These are phyloP conservation scores for Leccinum incarnatum DNA, from an alignment of 768 basidiomycete genomes.

Conservation along the genomic window DNA sequence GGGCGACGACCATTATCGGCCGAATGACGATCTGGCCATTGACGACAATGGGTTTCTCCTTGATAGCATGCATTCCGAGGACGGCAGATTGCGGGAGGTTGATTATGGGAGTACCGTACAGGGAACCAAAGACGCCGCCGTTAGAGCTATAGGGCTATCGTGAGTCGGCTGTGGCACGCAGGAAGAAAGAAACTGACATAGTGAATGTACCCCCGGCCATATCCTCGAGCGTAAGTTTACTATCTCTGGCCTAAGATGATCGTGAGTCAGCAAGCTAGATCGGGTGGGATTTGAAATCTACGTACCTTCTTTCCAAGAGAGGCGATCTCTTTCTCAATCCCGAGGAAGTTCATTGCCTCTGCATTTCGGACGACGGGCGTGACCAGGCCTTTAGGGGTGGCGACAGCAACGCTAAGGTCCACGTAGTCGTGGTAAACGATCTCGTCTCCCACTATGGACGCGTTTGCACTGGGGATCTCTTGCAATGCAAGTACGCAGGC, in stretches of 20 bases:
- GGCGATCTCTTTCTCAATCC: conserved; percentile 92
- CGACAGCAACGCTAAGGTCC: conserved; percentile 93
- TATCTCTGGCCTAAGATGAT: conserved; percentile 67
- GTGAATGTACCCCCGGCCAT: conserved; percentile 99
- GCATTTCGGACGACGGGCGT: conserved; percentile 94
- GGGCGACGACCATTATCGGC: conserved; percentile 92
- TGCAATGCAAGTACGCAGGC: conserved; percentile 80
- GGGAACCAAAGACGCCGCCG: conserved; percentile 95
- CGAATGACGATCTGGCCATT: conserved; percentile 95
- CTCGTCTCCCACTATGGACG: conserved; percentile 90
- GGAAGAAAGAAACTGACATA: conserved; percentile 56
- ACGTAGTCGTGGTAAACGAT: conserved; percentile 92
- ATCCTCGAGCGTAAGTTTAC: conserved; percentile 94
- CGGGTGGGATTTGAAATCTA: neutral
- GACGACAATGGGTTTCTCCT: conserved; percentile 86
- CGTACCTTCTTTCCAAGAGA: conserved; percentile 83
- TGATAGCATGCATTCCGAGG: conserved; percentile 95
- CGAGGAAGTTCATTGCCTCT: conserved; percentile 81
- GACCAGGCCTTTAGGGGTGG: conserved; percentile 95
- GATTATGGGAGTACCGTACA: conserved; percentile 99
- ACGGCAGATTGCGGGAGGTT: conserved; percentile 95
- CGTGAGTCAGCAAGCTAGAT: conserved; percentile 7
- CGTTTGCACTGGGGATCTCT: conserved; percentile 94
- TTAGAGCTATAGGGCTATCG: conserved; percentile 67
- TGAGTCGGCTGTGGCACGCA: conserved; percentile 4